Base-by-base conservation (phyloP, 1,139 yeast genomes). In the Debaryomyces coudertii region DNA sequence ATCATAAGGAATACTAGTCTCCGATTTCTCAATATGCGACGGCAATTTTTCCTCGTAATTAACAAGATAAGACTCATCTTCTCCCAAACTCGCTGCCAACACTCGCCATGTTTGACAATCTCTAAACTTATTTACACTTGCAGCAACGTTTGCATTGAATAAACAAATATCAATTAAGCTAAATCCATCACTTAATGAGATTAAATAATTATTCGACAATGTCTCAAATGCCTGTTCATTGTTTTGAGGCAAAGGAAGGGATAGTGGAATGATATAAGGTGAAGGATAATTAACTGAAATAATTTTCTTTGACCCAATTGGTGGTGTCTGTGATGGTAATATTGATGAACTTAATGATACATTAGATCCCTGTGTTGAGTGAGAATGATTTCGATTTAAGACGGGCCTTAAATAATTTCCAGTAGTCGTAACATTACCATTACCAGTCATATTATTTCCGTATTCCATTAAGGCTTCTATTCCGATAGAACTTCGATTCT, bases 71-170 rank as follows among this genome's bases (percentile, higher is more conserved):
- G 25, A 29, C 5, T 45, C 44, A 12, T 37, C 47, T 58, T 82
- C 79, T 11, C 71, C 69, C 2, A 86, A 63, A 11, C 85, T 73
- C 14, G 77, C 79, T 2, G 80, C 80, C 3, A 87, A 65, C n/a
- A 85, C 73, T 47, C 76, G 68, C 95, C 95, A 87, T 0, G 83
- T 75, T 58, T 85, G 90, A 43, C 86, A 74, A 43, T 85, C 86
- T 46, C 89, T 66, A 48, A 69, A 72, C 45, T 75, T 65, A 11
- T 76, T 75, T 1, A 76, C 85, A 39, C 73, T 68, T 0, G 76
- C 77, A 1, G 92, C 89, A 2, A 80, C 71, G 28, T 71, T 67
- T 1, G 89, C 80, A 58, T 87, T 87, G 49, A 78, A 66, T 35
- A 73, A 68, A 56, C 90, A 85, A 1, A 79, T 82, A 31, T 81